Evolutionary conservation across 805 yeast species (phyloP).

Genomic region (Pichia membranifaciens): DNA sequence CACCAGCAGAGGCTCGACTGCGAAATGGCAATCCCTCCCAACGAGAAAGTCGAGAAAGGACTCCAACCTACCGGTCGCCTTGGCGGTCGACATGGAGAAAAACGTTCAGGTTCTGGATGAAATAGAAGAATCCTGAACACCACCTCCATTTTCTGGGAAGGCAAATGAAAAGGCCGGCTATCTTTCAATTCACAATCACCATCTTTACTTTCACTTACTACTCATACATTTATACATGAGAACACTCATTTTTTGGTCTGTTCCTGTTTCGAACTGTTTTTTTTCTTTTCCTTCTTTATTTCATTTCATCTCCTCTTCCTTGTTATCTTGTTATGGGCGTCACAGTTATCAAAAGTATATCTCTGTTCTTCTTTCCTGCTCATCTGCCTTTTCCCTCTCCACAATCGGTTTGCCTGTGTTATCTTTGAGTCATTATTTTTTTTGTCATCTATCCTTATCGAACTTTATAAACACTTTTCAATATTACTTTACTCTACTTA

Average conservation of each 20-base stretch:
- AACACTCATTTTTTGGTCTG: too few relatives aligned
- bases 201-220: too few relatives aligned
- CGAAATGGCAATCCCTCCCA: slow-evolving; percentile 11
- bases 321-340: background rate
- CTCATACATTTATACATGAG: too few relatives aligned
- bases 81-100: slow-evolving; percentile 32
- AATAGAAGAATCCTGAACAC: slow-evolving; percentile 9
- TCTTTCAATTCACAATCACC: too few relatives aligned
- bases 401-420: background rate
- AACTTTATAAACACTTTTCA: background rate
- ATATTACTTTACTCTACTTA: background rate
- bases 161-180: too few relatives aligned
- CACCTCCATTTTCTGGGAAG: too few relatives aligned
- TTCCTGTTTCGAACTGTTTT: too few relatives aligned
- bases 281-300: too few relatives aligned
- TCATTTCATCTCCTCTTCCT: background rate
- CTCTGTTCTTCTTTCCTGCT: background rate
- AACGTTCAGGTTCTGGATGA: slow-evolving; percentile 21
- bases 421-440: background rate
- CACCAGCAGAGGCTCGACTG: background rate
- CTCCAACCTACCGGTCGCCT: slow-evolving; percentile 43
- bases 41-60: slow-evolving; percentile 42
- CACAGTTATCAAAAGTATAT: background rate
- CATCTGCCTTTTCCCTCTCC: background rate
- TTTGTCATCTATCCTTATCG: background rate